phyloP scores from a whole-genome alignment of 2,329 filamentous ascomycete species.

The Colletotrichum scovillei region DNA sequence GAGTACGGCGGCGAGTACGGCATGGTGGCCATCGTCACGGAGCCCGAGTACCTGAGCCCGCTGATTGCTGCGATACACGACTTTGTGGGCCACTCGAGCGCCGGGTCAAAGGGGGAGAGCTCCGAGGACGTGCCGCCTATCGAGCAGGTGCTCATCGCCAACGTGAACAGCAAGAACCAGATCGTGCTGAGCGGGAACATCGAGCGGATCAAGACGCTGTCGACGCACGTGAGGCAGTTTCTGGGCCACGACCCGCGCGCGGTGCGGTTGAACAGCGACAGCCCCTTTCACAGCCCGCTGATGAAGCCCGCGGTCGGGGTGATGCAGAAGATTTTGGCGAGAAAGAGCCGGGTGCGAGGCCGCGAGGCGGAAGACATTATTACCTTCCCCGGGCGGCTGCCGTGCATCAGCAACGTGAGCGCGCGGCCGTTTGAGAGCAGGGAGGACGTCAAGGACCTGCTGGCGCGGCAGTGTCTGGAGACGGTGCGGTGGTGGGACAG shows the following conservation, averaged over 20 bases:
- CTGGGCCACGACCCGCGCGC: conserved; percentile 91
- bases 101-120: conserved; percentile 76
- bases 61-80: conserved; percentile 81
- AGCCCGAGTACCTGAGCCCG: conserved; percentile 77
- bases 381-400: conserved; percentile 78
- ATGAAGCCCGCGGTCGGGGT: conserved; percentile 86
- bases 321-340: conserved; percentile 76
- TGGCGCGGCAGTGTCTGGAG: conserved; percentile 87
- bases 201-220: conserved; percentile 80
- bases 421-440: conserved; percentile 80
- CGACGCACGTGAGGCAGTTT: conserved; percentile 89
- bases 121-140: conserved; percentile 78
- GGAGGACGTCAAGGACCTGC: conserved; percentile 80
- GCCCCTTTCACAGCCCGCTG: conserved; percentile 90
- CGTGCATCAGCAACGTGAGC: conserved; percentile 88
- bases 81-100: conserved; percentile 77
- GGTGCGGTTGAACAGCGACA: conserved; percentile 87
- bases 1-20: conserved; percentile 85
- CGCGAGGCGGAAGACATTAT: conserved; percentile 72
- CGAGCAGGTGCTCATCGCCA: conserved; percentile 89
- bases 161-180: conserved; percentile 96
- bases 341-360: conserved; percentile 64
- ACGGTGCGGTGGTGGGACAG: conserved; percentile 96
- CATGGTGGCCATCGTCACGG: conserved; percentile 93
- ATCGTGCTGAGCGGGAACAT: conserved; percentile 93